These are phyloP conservation scores for Botrytis cinerea DNA, from an alignment of 2,329 filamentous ascomycete species.

Conservation along the genomic window DNA sequence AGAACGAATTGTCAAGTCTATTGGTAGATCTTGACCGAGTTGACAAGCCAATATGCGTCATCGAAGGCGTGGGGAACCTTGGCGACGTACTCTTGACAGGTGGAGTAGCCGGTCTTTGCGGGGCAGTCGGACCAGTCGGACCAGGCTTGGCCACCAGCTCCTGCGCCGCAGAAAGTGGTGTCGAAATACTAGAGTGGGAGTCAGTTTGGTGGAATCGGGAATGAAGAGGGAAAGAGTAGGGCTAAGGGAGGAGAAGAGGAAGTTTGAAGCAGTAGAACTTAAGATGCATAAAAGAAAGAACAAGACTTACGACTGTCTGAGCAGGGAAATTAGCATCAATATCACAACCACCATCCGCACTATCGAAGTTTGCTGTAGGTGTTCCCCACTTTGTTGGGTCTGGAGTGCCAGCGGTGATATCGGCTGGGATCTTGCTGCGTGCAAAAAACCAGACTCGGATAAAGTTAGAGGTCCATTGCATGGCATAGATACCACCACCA, in stretches of 20 bases:
- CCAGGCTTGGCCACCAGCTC: conserved; percentile 64
- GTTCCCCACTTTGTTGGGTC: conserved; percentile 67
- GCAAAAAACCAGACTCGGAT: conserved; percentile 57
- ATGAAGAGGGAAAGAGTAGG: too few species aligned
- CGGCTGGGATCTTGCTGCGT: conserved; percentile 70
- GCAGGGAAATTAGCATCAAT: conserved; percentile 68
- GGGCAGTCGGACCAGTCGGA: conserved; percentile 50
- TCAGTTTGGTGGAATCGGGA: neutral
- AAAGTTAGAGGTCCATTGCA: conserved; percentile 56
- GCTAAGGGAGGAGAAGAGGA: too few species aligned
- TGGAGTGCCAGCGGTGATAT: conserved; percentile 61
- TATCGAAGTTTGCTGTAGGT: conserved; percentile 63
- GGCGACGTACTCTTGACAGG: conserved; percentile 72
- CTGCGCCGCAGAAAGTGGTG: conserved; percentile 83
- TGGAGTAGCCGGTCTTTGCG: conserved; percentile 62
- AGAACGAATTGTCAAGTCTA: neutral
- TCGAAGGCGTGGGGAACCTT: conserved; percentile 69
- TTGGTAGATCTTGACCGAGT: conserved; percentile 67
- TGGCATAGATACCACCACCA: conserved; percentile 53
- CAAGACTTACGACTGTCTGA: conserved; percentile 63
- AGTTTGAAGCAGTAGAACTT: neutral
- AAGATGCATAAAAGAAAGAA: neutral
- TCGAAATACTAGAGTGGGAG: conserved; percentile 53
- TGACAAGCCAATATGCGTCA: conserved; percentile 77
- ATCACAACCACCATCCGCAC: conserved; percentile 58